A percentile compares a stretch with the other conserved stretches of the same genome.
phyloP scores from a whole-genome alignment of 768 basidiomycete genomes.

The Mycena vitilis region DNA sequence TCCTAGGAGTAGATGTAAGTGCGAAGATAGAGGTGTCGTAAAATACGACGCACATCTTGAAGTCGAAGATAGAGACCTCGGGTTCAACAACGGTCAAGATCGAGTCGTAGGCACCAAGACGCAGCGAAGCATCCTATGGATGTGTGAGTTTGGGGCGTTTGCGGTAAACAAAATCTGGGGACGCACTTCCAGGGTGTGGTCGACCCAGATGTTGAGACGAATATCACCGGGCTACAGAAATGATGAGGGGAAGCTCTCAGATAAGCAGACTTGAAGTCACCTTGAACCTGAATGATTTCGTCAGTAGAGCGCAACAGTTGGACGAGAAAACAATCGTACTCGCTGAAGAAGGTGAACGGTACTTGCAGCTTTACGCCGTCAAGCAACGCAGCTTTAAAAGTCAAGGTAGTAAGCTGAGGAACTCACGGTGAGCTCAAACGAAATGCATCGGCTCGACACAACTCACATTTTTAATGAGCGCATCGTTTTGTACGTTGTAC shows the following conservation, averaged over 20 bases:
- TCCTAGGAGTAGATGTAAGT: conserved; percentile 43
- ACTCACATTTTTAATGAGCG: conserved; percentile 80
- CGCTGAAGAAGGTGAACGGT: conserved; percentile 83
- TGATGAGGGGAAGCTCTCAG: conserved; percentile 10
- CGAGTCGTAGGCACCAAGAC: conserved; percentile 78
- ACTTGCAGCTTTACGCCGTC: conserved; percentile 70
- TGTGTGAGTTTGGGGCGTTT: conserved; percentile 8
- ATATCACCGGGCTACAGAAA: conserved; percentile 74
- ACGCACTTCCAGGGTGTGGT: conserved; percentile 70
- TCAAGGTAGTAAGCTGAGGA: conserved; percentile 66
- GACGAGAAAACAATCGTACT: conserved; percentile 61
- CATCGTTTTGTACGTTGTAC: conserved; percentile 70
- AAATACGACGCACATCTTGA: conserved; percentile 71
- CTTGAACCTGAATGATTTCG: conserved; percentile 63
- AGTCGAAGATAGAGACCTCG: conserved; percentile 79
- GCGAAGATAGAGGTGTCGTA: conserved; percentile 16
- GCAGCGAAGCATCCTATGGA: conserved; percentile 48
- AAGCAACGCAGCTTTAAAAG: conserved; percentile 64
- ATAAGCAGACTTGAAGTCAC: conserved; percentile 46
- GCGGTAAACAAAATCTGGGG: background rate
- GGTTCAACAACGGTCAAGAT: conserved; percentile 86
- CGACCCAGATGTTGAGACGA: conserved; percentile 81
- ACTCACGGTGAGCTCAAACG: background rate
- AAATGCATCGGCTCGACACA: conserved; percentile 11
- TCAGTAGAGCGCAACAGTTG: conserved; percentile 30